Conservation (phyloP, 352 stramenopile species). For the Salisapilia sapeloensis region DNA sequence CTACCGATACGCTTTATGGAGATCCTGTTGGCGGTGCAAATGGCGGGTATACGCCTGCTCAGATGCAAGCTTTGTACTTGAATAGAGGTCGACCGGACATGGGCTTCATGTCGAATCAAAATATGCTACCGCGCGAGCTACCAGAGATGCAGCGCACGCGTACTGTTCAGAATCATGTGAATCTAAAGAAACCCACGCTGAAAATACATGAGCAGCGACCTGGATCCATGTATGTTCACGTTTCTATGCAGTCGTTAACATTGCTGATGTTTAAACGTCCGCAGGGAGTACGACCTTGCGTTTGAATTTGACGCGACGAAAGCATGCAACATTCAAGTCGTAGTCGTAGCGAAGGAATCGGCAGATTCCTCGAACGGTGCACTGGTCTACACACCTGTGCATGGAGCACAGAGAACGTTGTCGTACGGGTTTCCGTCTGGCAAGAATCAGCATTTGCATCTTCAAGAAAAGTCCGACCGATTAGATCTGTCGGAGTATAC, state of each 20-base stretch:
- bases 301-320: constrained; percentile 74
- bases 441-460: constrained; percentile 31
- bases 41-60: constrained; percentile 53
- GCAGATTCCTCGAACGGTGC: constrained; percentile 45
- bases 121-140: constrained; percentile 19
- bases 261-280: constrained; percentile 1
- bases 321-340: constrained; percentile 42
- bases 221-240: not conserved
- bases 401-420: constrained; percentile 21
- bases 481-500: constrained; percentile 26
- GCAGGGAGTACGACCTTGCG: constrained; percentile 17
- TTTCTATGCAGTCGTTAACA: not conserved
- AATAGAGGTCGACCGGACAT: constrained; percentile 61
- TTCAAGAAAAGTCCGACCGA: constrained; percentile 7
- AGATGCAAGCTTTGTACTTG: constrained; percentile 73
- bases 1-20: constrained; percentile 33
- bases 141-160: constrained; percentile 74
- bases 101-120: constrained; percentile 73
- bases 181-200: constrained; percentile 66
- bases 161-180: constrained; percentile 73
- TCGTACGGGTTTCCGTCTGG: constrained; percentile 23
- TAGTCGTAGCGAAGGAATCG: constrained; percentile 40
- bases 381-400: constrained; percentile 34
- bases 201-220: constrained; percentile 8
- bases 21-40: constrained; percentile 25